Evolutionary conservation across 345 rosid genomes (phyloP), one percentile per base, ranked within the genome.

Genomic region (Corchorus capsularis): DNA sequence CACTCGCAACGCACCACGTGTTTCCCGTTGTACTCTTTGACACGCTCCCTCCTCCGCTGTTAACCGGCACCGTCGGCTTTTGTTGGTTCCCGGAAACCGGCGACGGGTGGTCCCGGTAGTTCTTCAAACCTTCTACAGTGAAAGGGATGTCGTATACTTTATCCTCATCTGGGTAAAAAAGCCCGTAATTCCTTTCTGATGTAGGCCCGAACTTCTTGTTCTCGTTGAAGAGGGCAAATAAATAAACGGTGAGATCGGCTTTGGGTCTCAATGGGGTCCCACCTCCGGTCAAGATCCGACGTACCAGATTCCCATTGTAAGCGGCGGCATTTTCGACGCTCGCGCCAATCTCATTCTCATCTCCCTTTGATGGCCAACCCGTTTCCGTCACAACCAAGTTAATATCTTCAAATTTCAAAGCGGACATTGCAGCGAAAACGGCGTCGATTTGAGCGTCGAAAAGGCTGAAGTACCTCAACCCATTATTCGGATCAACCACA

Each of bases 361-460:
- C 98, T 5, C 99, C 99, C 47, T 93, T 90, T 0, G 98, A 92
- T 0, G 99, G 99, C 99, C 99, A 96, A 0, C 99, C 97, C 10
- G 99, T 96, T 75, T 96, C 99, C 19, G 97, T 92, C 1, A 96
- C 92, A 2, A 91, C 89, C 49, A 96, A 75, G 14, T 75, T 73
- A 5, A 96, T 78, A 16, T 96, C 98, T 4, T 93, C 92, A 41
- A 81, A 93, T n/a, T 93, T 92, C 41, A 96, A 61, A 2, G 94
- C 93, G 0, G 94, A 82, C 90, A 93, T 71, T 0, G 99, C 99
- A 0, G 99, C 97, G 45, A 92, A 96, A 66, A 96, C 98, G 79
- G 99, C 98, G 79, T 96, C 99, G 81, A 96, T 84, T 74, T 96
- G 98, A 45, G 99, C 99, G 59, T 96, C 99, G 20, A 96, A 96